These are phyloP conservation scores for Rhizopogon salebrosus DNA, from an alignment of 768 basidiomycete genomes.

Conservation along the genomic window DNA sequence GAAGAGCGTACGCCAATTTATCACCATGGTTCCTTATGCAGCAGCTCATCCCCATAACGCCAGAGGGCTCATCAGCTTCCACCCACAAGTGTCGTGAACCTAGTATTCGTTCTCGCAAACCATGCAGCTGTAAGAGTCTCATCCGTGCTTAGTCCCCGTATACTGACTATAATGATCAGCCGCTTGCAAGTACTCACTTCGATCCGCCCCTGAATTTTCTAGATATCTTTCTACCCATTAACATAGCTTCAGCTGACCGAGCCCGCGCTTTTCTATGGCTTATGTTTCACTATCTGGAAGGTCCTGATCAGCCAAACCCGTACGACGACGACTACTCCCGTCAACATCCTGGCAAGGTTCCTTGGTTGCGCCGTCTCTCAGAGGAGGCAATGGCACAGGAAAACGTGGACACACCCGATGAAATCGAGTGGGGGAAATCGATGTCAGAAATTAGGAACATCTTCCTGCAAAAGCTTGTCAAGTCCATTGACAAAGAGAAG, in stretches of 20 bases:
- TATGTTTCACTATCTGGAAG: constrained; percentile 77
- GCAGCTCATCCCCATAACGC: constrained; percentile 7
- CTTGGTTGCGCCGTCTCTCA: constrained; percentile 50
- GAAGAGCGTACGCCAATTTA: constrained; percentile 47
- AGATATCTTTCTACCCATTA: constrained; percentile 79
- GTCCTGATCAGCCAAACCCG: constrained; percentile 57
- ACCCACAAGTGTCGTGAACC: constrained; percentile 81
- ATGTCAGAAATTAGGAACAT: constrained; percentile 71
- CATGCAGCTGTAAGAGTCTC: constrained; percentile 61
- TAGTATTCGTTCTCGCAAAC: constrained; percentile 78
- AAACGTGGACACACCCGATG: constrained; percentile 75
- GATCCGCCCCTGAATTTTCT: constrained; percentile 71
- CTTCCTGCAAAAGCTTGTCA: constrained; percentile 68
- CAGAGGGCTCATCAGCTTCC: constrained; percentile 61
- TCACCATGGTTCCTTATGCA: constrained; percentile 4
- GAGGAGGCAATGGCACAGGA: constrained; percentile 53
- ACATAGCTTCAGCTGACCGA: constrained; percentile 65
- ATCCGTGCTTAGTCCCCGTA: constrained; percentile 4
- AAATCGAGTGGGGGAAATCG: constrained; percentile 69
- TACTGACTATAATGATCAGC: constrained; percentile 31
- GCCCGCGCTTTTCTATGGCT: constrained; percentile 82
- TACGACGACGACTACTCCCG: constrained; percentile 66
- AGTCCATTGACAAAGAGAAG: constrained; percentile 47
- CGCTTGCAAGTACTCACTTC: constrained; percentile 64
- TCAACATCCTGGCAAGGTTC: constrained; percentile 56